A percentile compares a stretch with the other conserved stretches of the same genome.
These are phyloP conservation scores for Starmera dryadoides DNA, from an alignment of 805 yeast genomes.

Conservation along the genomic window DNA sequence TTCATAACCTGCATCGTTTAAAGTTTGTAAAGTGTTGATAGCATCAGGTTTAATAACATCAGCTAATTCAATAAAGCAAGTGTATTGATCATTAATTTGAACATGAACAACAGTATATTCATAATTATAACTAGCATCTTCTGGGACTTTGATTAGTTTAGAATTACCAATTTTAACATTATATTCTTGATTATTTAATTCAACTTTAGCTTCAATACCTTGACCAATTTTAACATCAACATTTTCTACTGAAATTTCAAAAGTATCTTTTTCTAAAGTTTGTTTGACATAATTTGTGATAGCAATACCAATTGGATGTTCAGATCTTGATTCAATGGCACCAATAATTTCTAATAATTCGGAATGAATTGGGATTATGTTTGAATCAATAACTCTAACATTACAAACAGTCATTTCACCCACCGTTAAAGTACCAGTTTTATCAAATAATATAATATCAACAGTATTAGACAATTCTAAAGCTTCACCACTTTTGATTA, in stretches of 20 bases:
- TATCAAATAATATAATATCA: slow-evolving; percentile 74
- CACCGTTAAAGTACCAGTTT: slow-evolving; percentile 90
- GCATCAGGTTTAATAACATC: slow-evolving; percentile 71
- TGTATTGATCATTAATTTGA: slow-evolving; percentile 45
- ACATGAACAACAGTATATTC: slow-evolving; percentile 44
- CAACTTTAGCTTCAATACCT: slow-evolving; percentile 25
- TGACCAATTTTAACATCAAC: slow-evolving; percentile 29
- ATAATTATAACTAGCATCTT: slow-evolving; percentile 1
- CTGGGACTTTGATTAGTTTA: slow-evolving; percentile 26
- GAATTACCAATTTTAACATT: slow-evolving; percentile 49
- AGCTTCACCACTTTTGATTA: slow-evolving; percentile 89
- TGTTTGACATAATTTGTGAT: slow-evolving; percentile 34
- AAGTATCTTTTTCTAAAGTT: neutral
- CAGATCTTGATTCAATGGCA: slow-evolving; percentile 59
- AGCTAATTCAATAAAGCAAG: slow-evolving; percentile 60
- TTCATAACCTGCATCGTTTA: slow-evolving; percentile 43
- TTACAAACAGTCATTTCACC: slow-evolving; percentile 59
- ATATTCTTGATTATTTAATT: slow-evolving; percentile 15
- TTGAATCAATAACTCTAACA: slow-evolving; percentile 7
- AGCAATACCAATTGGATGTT: slow-evolving; percentile 85
- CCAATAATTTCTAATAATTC: slow-evolving; percentile 49
- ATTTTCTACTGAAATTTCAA: slow-evolving; percentile 8
- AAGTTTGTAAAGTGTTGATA: slow-evolving; percentile 45
- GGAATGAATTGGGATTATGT: slow-evolving; percentile 8
- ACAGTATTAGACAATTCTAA: slow-evolving; percentile 66